Evolutionary conservation across 2,329 filamentous ascomycete species (phyloP), one percentile per base, ranked within the genome.

Genomic region (Periconia sp.): DNA sequence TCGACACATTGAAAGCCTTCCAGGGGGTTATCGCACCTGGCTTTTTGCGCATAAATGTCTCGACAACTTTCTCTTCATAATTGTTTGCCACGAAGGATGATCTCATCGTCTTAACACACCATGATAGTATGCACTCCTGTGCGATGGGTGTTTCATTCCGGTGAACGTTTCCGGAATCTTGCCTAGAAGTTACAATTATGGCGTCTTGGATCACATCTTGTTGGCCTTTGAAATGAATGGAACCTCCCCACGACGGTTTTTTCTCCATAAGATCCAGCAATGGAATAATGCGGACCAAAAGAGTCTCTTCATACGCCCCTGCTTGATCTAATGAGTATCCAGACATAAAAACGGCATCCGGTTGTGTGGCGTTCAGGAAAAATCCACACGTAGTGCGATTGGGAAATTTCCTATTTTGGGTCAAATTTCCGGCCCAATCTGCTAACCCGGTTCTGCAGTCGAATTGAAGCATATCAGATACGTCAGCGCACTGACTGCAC

Each of bases 381-480:
- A 66, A 59, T 0, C 68, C 68, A 20, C 68, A 70, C 0, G 56
- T 48, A 1, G 56, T 68, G 1, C 40, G 54, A 11, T 65, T 69
- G 0, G 62, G 57, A 43, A 54, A 59, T 0, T 49, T 41, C 23
- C 18, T 9, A 14, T 2, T 46, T n/a, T 8, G 13, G n/a, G 6
- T n/a, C 5, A 46, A 33, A 17, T 35, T 11, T 5, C n/a, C 41
- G 9, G 10, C 33, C 41, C 41, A 50, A 10, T 50, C 49, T 33
- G 20, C 19, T 10, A 11, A 19, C 17, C 7, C 33, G 1, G 19
- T 19, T 27, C 17, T 42, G 17, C 35, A 42, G 30, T 30, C 18
- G 43, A 23, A 52, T 17, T 30, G 9, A 13, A 52, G 45, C 15
- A 52, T 33, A 2, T 33, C n/a, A 2, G 47, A 42, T 8, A 49